Conservation (phyloP, 306 rosid species). For the Prunus mira region DNA sequence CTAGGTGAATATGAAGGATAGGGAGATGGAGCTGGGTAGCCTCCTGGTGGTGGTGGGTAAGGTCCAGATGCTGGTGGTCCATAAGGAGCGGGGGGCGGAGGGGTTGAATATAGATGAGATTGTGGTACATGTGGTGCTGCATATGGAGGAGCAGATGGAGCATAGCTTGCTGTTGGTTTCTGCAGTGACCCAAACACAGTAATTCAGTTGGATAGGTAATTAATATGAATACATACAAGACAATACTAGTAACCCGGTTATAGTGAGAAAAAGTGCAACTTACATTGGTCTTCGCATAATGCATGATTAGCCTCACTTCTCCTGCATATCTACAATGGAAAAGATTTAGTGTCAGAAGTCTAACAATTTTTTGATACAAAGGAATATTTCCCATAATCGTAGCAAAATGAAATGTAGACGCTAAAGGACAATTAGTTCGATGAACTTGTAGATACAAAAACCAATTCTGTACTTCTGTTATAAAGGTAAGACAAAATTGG, state of each 20-base stretch:
- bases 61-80: constrained; percentile 29
- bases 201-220: background rate
- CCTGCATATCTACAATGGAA: constrained; percentile 40
- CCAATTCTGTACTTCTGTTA: background rate
- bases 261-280: constrained; percentile 18
- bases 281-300: constrained; percentile 36
- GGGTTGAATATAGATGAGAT: constrained; percentile 28
- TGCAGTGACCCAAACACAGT: constrained; percentile 22
- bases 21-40: constrained; percentile 26
- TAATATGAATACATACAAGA: background rate
- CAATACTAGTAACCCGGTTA: background rate
- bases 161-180: constrained; percentile 33
- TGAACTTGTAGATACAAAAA: background rate
- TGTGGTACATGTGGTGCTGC: constrained; percentile 27
- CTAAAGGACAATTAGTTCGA: background rate
- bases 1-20: constrained; percentile 24
- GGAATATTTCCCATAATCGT: background rate
- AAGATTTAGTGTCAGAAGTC: constrained; percentile 3
- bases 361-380: background rate
- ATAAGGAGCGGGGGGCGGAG: constrained; percentile 29
- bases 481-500: background rate
- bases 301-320: constrained; percentile 45
- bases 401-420: background rate
- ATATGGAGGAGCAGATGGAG: constrained; percentile 60
- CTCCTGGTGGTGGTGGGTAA: constrained; percentile 37